phyloP scores from a whole-genome alignment of 805 yeast species.

The Clavispora fructus region DNA sequence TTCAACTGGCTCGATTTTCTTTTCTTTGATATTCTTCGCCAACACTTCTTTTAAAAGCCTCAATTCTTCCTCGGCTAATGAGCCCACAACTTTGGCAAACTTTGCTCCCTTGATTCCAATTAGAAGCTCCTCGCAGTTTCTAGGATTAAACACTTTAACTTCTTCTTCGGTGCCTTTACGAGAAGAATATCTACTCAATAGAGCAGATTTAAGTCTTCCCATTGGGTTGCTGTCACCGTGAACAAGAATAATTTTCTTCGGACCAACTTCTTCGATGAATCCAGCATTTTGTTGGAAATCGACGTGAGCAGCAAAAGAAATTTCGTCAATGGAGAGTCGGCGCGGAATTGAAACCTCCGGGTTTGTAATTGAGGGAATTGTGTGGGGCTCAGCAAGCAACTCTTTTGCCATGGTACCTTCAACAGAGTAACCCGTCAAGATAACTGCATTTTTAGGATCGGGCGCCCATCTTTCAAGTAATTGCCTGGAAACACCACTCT shows the following conservation, averaged over 20 bases:
- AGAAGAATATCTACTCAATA: conserved; percentile 77
- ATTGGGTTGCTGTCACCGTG: conserved; percentile 98
- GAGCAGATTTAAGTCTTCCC: conserved; percentile 94
- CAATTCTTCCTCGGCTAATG: conserved; percentile 43
- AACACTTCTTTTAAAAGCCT: conserved; percentile 42
- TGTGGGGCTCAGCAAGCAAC: conserved; percentile 79
- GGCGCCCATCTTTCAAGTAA: conserved; percentile 96
- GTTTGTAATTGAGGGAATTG: conserved; percentile 78
- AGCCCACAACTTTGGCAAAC: conserved; percentile 67
- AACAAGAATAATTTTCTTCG: conserved; percentile 80
- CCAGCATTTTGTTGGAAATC: conserved; percentile 91
- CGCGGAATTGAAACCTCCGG: conserved; percentile 85
- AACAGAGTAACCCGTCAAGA: conserved; percentile 94
- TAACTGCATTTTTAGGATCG: conserved; percentile 80
- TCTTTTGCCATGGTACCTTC: conserved; percentile 98
- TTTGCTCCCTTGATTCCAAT: conserved; percentile 79
- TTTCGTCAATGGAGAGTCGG: conserved; percentile 81
- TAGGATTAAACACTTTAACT: conserved; percentile 86
- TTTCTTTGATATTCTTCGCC: conserved; percentile 49
- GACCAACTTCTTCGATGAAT: conserved; percentile 83
- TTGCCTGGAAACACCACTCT: conserved; percentile 90
- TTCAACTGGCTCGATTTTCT: conserved; percentile 22
- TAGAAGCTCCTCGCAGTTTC: conserved; percentile 76
- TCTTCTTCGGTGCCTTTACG: conserved; percentile 84
- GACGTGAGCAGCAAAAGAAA: conserved; percentile 99